These are phyloP conservation scores for Scopulariopsis brevicaulis DNA, from an alignment of 2,329 filamentous ascomycete species.

Conservation along the genomic window DNA sequence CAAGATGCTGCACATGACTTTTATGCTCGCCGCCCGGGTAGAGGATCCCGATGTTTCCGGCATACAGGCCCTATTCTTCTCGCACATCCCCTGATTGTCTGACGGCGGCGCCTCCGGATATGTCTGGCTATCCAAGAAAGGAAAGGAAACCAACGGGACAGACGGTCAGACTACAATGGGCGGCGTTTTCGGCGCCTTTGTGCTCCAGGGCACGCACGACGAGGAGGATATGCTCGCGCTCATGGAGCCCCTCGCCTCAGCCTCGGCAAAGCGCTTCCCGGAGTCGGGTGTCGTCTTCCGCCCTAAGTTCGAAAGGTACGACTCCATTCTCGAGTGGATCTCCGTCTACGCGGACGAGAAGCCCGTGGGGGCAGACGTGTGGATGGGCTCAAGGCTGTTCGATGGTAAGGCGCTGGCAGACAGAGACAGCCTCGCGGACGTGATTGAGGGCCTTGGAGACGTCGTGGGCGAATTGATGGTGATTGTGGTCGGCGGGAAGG, in stretches of 20 bases:
- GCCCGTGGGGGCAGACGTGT: constrained; percentile 20
- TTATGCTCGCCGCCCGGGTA: background rate
- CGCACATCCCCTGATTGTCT: constrained; percentile 31
- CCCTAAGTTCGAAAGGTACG: constrained; percentile 11
- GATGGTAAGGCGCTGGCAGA: constrained; percentile 23
- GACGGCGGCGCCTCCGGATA: constrained; percentile 41
- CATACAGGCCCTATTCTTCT: constrained; percentile 23
- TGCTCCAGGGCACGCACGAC: background rate
- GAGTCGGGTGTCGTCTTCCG: background rate
- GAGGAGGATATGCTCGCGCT: background rate
- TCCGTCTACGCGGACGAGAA: constrained; percentile 20
- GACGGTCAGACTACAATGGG: background rate
- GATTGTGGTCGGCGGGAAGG: constrained; percentile 31
- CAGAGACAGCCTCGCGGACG: constrained; percentile 19
- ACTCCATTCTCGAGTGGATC: constrained; percentile 25
- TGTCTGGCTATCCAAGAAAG: constrained; percentile 21
- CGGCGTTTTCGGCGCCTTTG: constrained; percentile 1
- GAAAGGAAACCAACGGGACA: constrained; percentile 15
- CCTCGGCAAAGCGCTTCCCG: background rate
- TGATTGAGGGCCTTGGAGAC: constrained; percentile 22
- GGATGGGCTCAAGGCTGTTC: constrained; percentile 32
- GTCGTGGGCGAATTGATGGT: constrained; percentile 15
- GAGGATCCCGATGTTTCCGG: constrained; percentile 7
- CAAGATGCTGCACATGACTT: constrained; percentile 14
- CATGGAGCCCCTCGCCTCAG: background rate